A percentile compares a stretch with the other conserved stretches of the same genome.
Conservation (phyloP, 2,329 filamentous ascomycete species). For the Tolypocladium capitatum region DNA sequence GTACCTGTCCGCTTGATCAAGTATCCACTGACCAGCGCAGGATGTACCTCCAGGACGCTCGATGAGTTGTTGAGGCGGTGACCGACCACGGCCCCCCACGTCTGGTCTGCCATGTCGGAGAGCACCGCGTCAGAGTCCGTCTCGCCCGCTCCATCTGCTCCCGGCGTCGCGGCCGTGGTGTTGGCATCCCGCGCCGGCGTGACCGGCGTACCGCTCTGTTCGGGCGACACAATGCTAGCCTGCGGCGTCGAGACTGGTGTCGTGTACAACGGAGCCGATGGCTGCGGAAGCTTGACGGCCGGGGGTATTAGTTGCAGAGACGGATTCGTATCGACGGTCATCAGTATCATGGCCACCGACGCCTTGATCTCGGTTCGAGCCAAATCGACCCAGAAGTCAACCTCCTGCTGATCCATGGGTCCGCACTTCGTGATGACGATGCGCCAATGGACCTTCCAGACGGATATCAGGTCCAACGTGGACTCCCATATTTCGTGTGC, state of each 20-base stretch:
- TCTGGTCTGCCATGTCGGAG: conserved; percentile 60
- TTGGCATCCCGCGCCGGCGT: conserved; percentile 31
- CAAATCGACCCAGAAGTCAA: conserved; percentile 43
- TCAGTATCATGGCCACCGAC: conserved; percentile 41
- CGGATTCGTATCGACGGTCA: conserved; percentile 53
- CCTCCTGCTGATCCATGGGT: conserved; percentile 52
- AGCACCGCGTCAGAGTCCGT: conserved; percentile 47
- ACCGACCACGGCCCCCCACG: conserved; percentile 59
- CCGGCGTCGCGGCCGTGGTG: conserved; percentile 30
- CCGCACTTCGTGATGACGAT: conserved; percentile 62
- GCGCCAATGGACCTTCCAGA: conserved; percentile 62
- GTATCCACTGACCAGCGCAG: conserved; percentile 50
- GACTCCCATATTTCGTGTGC: conserved; percentile 66
- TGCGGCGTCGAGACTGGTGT: conserved; percentile 60
- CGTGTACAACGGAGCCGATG: conserved; percentile 33
- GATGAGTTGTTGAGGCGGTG: conserved; percentile 51
- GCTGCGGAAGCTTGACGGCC: conserved; percentile 32
- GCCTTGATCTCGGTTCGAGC: conserved; percentile 38
- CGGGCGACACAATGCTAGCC: conserved; percentile 44
- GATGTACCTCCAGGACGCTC: conserved; percentile 39
- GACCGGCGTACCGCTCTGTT: conserved; percentile 38
- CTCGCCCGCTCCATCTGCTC: conserved; percentile 28
- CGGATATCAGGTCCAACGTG: conserved; percentile 58
- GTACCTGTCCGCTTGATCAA: conserved; percentile 49
- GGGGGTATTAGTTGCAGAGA: conserved; percentile 50